Base-by-base conservation (phyloP, 805 yeast species). In the Yamadazyma tumulicola region DNA sequence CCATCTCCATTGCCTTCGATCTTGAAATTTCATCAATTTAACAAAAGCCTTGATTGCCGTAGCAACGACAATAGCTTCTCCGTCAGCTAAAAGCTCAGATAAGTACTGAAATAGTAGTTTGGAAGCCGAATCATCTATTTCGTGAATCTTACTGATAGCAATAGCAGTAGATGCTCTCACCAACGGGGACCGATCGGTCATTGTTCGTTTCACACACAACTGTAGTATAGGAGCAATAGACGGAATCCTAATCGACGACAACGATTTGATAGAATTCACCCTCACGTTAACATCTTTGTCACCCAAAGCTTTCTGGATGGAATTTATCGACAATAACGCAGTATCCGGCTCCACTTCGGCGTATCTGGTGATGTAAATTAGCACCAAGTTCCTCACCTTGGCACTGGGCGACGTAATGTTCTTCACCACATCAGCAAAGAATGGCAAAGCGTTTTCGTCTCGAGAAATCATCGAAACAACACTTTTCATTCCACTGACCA, bases 261-360 rank as follows among this genome's bases (percentile, higher is more conserved):
- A 70, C 10, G 88, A 80, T 35, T 89, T 71, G 28, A 93, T 73
- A 0, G 95, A 81, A 37, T 85, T 64, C 2, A 89, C 74, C 43
- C 97, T 67, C 12, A 72, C 65, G 8, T 75, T 70, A 2, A 94
- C 82, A 41, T 72, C 74, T 45, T 77, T 77, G 47, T 87, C 96
- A 7, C 72, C 66, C 19, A 91, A 60, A 1, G 86, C 72, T 57
- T 85, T 87, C 56, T 93, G 98, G 31, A 93, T 84, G 1, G 97
- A 85, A 57, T 93, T 93, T 45, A 93, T 85, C 1, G 96, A 79
- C 29, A 93, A 67, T 14, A 93, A 69, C 2, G 97, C 93, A n/a
- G 85, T 73, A 54, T 89, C 95, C 7, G 93, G 96, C 46, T 86
- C 89, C 36, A 68, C 57, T 42, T 86, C 94, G 16, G 95, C 93